Conservation (phyloP, 2,329 filamentous ascomycete genomes). For the Niveomyces coronatus region DNA sequence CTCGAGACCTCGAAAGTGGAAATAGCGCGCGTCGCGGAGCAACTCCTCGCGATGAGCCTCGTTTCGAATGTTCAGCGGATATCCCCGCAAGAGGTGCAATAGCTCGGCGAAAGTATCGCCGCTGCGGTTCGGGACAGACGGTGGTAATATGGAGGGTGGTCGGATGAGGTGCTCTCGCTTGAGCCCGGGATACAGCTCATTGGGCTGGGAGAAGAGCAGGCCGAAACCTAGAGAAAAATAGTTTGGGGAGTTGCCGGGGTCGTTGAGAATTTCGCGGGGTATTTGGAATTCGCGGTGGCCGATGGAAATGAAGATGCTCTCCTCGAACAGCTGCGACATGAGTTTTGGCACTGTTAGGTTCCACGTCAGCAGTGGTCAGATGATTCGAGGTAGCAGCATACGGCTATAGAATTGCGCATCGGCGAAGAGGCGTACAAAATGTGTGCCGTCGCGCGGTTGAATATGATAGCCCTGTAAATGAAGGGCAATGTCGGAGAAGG, state of each 20-base stretch:
- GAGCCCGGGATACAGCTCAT: conserved; percentile 77
- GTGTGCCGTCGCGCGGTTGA: conserved; percentile 65
- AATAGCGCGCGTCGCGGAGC: conserved; percentile 81
- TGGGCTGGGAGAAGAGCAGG: conserved; percentile 72
- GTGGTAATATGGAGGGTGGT: conserved; percentile 77
- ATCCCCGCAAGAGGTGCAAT: conserved; percentile 71
- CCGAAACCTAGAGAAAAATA: conserved; percentile 90
- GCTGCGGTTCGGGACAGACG: conserved; percentile 67
- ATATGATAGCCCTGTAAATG: conserved; percentile 92
- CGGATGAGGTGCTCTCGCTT: conserved; percentile 69
- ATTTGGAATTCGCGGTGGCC: conserved; percentile 83
- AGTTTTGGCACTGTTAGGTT: conserved; percentile 68
- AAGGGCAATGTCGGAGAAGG: conserved; percentile 79
- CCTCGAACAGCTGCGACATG: conserved; percentile 83
- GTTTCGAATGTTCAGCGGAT: conserved; percentile 65
- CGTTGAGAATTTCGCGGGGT: conserved; percentile 74
- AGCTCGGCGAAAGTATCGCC: conserved; percentile 80
- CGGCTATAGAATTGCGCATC: conserved; percentile 91
- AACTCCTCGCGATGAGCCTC: conserved; percentile 69
- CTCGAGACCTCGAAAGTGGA: conserved; percentile 84
- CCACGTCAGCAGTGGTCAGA: not conserved
- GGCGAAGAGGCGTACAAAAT: conserved; percentile 87
- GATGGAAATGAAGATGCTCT: conserved; percentile 85
- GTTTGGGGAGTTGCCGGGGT: conserved; percentile 84
- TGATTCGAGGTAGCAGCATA: conserved; percentile 29